Evolutionary conservation across 148 eudicot genomes (phyloP).

Genomic region (Pharnaceum exiguum): DNA sequence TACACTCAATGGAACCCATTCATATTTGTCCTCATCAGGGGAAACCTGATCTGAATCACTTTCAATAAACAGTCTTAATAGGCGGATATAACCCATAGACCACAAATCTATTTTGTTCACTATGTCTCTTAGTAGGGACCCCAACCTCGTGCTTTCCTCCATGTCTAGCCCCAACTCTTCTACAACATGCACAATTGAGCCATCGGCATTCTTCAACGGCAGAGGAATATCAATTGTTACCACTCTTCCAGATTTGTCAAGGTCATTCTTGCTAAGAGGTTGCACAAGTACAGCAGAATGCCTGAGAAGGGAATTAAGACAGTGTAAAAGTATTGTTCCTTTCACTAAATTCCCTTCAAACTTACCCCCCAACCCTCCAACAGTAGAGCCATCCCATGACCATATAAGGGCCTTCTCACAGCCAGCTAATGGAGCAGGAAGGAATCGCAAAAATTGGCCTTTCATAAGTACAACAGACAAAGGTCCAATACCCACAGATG

Average conservation of each 20-base stretch:
- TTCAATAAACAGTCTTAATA: slow-evolving; percentile 67
- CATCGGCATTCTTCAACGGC: slow-evolving; percentile 89
- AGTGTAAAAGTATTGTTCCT: slow-evolving; percentile 82
- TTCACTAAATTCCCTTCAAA: slow-evolving; percentile 85
- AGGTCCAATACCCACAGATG: slow-evolving; percentile 78
- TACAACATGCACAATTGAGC: slow-evolving; percentile 65
- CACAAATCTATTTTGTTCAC: slow-evolving; percentile 68
- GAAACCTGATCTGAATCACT: slow-evolving; percentile 36
- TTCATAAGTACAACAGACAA: slow-evolving; percentile 91
- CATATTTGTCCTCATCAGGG: slow-evolving; percentile 58
- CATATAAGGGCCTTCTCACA: slow-evolving; percentile 92
- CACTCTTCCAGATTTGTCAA: slow-evolving; percentile 56
- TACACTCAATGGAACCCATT: slow-evolving; percentile 86
- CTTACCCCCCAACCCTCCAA: slow-evolving; percentile 93
- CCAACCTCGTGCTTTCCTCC: slow-evolving; percentile 53
- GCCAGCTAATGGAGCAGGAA: slow-evolving; percentile 95
- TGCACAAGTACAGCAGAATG: slow-evolving; percentile 89
- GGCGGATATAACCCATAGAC: slow-evolving; percentile 88
- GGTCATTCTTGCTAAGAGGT: slow-evolving; percentile 79
- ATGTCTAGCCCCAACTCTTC: slow-evolving; percentile 64
- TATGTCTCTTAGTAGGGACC: slow-evolving; percentile 44
- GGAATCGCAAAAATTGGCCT: slow-evolving; percentile 85
- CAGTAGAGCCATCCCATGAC: slow-evolving; percentile 95
- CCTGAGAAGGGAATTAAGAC: slow-evolving; percentile 84
- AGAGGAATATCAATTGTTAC: slow-evolving; percentile 75